Conservation (phyloP, 2,329 filamentous ascomycete genomes). For the Phaeosphaeriaceae sp. region DNA sequence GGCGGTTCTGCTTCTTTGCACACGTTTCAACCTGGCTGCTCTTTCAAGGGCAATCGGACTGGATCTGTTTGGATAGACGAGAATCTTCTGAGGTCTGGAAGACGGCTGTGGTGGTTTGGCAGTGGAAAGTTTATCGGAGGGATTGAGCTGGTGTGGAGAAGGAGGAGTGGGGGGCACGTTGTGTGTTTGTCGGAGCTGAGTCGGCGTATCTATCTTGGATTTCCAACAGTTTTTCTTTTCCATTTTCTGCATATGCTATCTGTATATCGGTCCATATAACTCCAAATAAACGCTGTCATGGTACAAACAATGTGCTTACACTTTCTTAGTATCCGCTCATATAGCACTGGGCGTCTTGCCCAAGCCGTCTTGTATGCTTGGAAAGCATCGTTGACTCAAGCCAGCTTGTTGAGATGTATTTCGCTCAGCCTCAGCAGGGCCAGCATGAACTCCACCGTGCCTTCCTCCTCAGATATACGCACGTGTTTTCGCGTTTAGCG, state of each 20-base stretch:
- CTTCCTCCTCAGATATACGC: conserved; percentile 20
- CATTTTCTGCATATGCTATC: conserved; percentile 22
- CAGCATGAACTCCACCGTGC: conserved; percentile 6
- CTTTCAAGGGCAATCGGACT: background rate
- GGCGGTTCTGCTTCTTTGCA: conserved; percentile 25
- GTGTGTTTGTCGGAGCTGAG: conserved; percentile 39
- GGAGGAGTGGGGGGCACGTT: conserved; percentile 5
- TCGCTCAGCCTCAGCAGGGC: too few relatives aligned
- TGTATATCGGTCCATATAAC: conserved; percentile 21
- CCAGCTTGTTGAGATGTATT: too few relatives aligned
- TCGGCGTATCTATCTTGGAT: conserved; percentile 20
- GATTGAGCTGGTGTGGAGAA: conserved; percentile 14
- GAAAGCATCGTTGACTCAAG: too few relatives aligned
- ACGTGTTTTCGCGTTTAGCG: conserved; percentile 25
- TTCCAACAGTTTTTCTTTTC: conserved; percentile 18
- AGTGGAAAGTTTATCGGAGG: conserved; percentile 22
- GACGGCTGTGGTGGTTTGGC: conserved; percentile 37
- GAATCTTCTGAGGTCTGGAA: conserved; percentile 18
- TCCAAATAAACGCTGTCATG: too few relatives aligned
- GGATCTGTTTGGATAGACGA: conserved; percentile 30
- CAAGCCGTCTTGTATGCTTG: too few relatives aligned
- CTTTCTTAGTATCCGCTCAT: too few relatives aligned
- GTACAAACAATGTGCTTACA: too few relatives aligned
- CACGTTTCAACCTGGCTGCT: conserved; percentile 9
- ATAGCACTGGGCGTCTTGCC: too few relatives aligned